A percentile compares a stretch with the other conserved stretches of the same genome.
Conservation (phyloP, 257 asterid species). For the Rehmannia glutinosa region DNA sequence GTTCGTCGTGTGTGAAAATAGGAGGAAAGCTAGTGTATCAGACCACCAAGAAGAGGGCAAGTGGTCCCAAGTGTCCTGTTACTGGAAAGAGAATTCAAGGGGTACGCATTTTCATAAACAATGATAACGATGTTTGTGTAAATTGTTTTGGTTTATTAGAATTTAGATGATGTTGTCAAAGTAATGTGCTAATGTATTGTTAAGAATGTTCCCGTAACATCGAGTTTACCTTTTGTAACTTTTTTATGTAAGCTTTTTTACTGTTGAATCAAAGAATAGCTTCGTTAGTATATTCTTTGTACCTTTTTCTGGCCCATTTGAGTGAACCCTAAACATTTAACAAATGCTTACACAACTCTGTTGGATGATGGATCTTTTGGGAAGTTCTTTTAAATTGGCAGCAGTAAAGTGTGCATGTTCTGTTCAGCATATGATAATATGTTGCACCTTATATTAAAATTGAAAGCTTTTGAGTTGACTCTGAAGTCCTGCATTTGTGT, state of each 20-base stretch:
- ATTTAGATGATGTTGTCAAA: neutral
- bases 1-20: slow-evolving; percentile 18
- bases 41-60: slow-evolving; percentile 73
- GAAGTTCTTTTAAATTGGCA: too few species aligned
- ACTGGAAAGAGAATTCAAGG: slow-evolving; percentile 89
- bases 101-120: too few species aligned
- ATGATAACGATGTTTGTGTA: neutral
- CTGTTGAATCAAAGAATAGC: neutral
- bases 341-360: too few species aligned
- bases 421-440: neutral
- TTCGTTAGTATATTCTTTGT: too few species aligned
- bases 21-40: slow-evolving; percentile 82
- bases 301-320: too few species aligned
- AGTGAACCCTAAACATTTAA: too few species aligned
- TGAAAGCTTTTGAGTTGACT: too few species aligned
- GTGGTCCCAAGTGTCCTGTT: slow-evolving; percentile 82
- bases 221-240: neutral
- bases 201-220: neutral
- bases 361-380: too few species aligned
- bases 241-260: neutral
- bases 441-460: neutral
- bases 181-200: neutral
- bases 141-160: neutral
- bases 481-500: too few species aligned
- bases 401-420: neutral